phyloP scores from a whole-genome alignment of 768 basidiomycete genomes.

The Russula dissimulans region DNA sequence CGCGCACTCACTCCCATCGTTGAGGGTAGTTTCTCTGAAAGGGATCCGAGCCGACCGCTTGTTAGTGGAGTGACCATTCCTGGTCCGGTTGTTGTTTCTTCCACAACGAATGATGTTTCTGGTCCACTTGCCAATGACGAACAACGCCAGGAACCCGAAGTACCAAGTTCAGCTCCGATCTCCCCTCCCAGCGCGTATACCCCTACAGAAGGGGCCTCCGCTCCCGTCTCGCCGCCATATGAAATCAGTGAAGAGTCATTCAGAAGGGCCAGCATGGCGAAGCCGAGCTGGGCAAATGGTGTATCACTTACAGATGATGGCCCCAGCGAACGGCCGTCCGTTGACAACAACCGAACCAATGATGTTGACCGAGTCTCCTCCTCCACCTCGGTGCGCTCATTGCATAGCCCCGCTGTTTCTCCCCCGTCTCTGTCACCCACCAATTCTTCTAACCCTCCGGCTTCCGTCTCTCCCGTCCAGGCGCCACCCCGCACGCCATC shows the following conservation, averaged over 20 bases:
- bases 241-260: background rate
- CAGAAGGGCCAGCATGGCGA: background rate
- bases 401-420: constrained; percentile 10
- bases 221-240: background rate
- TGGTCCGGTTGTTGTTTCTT: background rate
- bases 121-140: background rate
- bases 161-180: background rate
- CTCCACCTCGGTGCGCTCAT: background rate
- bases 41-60: background rate
- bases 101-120: background rate
- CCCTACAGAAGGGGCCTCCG: background rate
- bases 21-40: constrained; percentile 34
- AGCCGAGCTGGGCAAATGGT: background rate
- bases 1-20: constrained; percentile 46
- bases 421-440: constrained; percentile 12
- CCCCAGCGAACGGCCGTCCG: background rate
- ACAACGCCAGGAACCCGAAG: background rate
- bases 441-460: constrained; percentile 5
- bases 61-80: background rate
- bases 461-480: background rate
- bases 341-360: background rate
- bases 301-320: background rate
- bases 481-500: constrained; percentile 11
- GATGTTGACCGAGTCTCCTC: background rate
- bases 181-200: constrained; percentile 7